Conservation (phyloP, 2,329 filamentous ascomycete genomes). For the Talaromyces sp. region DNA sequence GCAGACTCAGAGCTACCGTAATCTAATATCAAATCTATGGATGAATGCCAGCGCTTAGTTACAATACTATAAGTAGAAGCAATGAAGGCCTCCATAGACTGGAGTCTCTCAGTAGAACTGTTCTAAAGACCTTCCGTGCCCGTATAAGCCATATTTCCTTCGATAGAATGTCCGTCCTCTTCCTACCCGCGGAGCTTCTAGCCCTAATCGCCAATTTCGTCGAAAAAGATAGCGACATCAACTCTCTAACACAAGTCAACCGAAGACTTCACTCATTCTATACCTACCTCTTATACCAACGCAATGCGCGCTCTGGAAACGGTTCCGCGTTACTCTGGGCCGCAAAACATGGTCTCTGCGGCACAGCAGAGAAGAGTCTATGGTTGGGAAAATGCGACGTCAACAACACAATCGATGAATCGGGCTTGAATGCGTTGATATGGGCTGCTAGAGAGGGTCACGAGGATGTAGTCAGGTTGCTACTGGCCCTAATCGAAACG, state of each 20-base stretch:
- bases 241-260: background rate
- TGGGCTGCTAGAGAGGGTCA: conserved; percentile 1
- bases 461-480: background rate
- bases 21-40: background rate
- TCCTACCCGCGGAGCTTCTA: conserved; percentile 5
- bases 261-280: background rate
- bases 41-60: background rate
- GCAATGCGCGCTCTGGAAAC: background rate
- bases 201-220: background rate
- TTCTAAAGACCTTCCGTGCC: background rate
- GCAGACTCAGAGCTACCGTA: background rate
- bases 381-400: background rate
- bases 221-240: conserved; percentile 4
- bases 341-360: conserved; percentile 6
- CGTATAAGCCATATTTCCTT: too few relatives aligned
- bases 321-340: conserved; percentile 12
- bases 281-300: background rate
- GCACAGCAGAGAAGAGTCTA: background rate
- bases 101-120: background rate
- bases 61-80: background rate
- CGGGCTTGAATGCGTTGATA: background rate
- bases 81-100: background rate
- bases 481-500: background rate
- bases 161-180: background rate
- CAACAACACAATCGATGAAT: background rate